A percentile compares a stretch with the other conserved stretches of the same genome.
These are phyloP conservation scores for Termitomyces sp. DNA, from an alignment of 768 basidiomycete species.

Conservation along the genomic window DNA sequence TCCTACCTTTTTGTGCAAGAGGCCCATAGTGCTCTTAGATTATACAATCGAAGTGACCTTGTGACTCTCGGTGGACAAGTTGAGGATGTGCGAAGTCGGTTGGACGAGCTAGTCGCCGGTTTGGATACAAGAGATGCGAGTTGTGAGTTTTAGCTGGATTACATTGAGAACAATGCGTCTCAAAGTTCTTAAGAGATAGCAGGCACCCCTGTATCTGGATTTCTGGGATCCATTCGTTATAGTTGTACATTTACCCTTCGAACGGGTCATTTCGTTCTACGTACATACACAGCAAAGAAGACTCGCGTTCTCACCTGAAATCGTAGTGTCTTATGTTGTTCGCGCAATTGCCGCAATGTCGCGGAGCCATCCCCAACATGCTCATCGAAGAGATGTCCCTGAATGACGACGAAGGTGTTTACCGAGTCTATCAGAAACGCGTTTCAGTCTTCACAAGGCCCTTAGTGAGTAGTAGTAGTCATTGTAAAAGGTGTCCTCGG, in stretches of 20 bases:
- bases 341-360: not conserved
- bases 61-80: constrained; percentile 48
- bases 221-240: not conserved
- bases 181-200: not conserved
- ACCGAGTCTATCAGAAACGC: not conserved
- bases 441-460: not conserved
- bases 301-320: not conserved
- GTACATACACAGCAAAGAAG: not conserved
- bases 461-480: not conserved
- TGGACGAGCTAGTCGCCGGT: constrained; percentile 48
- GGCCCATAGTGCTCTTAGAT: constrained; percentile 50
- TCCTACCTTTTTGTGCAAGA: constrained; percentile 59
- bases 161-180: not conserved
- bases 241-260: not conserved
- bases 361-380: not conserved
- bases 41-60: constrained; percentile 46
- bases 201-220: not conserved
- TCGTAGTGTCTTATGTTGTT: no score
- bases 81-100: constrained; percentile 46
- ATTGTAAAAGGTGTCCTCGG: not conserved
- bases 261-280: not conserved
- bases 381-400: not conserved
- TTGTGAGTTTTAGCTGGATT: constrained; percentile 4
- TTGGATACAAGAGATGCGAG: constrained; percentile 12
- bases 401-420: not conserved